Percentiles rank a stretch among this genome's conserved stretches.
Evolutionary conservation across 176 grass and related monocot species (phyloP).

Genomic region (Aechmea fasciata): DNA sequence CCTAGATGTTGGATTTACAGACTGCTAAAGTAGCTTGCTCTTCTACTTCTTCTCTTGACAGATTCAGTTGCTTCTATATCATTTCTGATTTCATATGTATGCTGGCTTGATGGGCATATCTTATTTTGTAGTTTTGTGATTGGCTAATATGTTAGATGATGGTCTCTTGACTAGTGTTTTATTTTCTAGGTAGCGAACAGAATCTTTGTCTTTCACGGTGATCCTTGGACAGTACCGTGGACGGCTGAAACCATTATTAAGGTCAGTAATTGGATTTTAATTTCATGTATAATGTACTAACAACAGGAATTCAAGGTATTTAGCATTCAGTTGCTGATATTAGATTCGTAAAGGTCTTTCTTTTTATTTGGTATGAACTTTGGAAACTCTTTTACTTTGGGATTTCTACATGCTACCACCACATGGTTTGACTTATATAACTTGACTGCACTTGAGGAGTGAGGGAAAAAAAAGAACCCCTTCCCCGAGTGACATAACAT

Average conservation of each 20-base stretch:
- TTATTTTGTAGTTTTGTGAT: constrained; percentile 6
- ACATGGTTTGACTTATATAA: too few relatives aligned
- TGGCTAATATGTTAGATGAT: constrained; percentile 12
- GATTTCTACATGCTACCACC: too few relatives aligned
- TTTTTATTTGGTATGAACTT: too few relatives aligned
- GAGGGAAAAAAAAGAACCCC: too few relatives aligned
- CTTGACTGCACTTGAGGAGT: too few relatives aligned
- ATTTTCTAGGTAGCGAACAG: constrained; percentile 22
- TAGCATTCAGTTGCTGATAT: not conserved
- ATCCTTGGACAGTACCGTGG: constrained; percentile 64
- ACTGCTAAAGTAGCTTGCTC: not conserved
- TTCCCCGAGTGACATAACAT: too few relatives aligned
- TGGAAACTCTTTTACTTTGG: too few relatives aligned
- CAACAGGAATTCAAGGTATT: not conserved
- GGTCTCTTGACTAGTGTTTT: constrained; percentile 3
- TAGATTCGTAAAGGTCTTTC: not conserved
- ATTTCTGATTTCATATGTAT: not conserved
- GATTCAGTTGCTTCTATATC: not conserved
- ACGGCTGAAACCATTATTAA: constrained; percentile 72
- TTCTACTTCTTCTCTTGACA: not conserved
- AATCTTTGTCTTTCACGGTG: constrained; percentile 32
- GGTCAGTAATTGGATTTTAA: constrained; percentile 23
- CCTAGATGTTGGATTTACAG: not conserved
- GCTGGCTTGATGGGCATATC: not conserved
- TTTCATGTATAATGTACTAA: not conserved